Percentiles rank a stretch among this genome's conserved stretches.
phyloP scores from a whole-genome alignment of 2,329 filamentous ascomycete species.

The Didymella keratinophila region DNA sequence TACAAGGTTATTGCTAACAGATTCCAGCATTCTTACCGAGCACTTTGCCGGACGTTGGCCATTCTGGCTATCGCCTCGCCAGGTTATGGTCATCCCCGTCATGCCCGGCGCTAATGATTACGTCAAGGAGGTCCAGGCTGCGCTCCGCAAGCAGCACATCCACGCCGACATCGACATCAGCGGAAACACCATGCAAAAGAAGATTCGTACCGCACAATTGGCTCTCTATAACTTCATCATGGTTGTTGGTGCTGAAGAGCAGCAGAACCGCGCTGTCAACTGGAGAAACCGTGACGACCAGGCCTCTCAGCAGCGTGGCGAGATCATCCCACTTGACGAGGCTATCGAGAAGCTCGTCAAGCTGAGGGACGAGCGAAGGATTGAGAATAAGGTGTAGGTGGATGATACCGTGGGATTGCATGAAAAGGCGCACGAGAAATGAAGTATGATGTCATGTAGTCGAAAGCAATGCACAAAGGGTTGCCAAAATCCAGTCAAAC shows the following conservation, averaged over 20 bases:
- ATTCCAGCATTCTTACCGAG: conserved; percentile 71
- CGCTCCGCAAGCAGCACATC: conserved; percentile 73
- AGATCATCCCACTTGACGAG: conserved; percentile 67
- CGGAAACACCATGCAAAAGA: conserved; percentile 87
- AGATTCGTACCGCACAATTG: conserved; percentile 83
- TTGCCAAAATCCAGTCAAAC: neutral
- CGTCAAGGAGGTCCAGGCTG: conserved; percentile 72
- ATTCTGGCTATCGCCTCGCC: conserved; percentile 86
- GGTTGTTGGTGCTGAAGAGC: conserved; percentile 70
- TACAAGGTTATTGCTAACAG: neutral
- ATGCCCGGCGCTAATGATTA: conserved; percentile 76
- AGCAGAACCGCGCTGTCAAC: conserved; percentile 66
- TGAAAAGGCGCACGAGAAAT: conserved; percentile 10
- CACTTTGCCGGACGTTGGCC: conserved; percentile 90
- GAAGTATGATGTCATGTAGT: conserved; percentile 10
- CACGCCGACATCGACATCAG: conserved; percentile 75
- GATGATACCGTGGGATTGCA: conserved; percentile 1
- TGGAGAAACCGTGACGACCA: conserved; percentile 71
- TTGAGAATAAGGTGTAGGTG: conserved; percentile 42
- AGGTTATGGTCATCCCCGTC: conserved; percentile 80
- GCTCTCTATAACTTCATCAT: conserved; percentile 87
- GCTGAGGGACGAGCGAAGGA: conserved; percentile 55
- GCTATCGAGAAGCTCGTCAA: conserved; percentile 61
- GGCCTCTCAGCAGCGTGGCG: conserved; percentile 67
- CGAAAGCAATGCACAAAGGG: neutral